phyloP scores from a whole-genome alignment of 352 stramenopile species.

The Pythium vanterpoolii region DNA sequence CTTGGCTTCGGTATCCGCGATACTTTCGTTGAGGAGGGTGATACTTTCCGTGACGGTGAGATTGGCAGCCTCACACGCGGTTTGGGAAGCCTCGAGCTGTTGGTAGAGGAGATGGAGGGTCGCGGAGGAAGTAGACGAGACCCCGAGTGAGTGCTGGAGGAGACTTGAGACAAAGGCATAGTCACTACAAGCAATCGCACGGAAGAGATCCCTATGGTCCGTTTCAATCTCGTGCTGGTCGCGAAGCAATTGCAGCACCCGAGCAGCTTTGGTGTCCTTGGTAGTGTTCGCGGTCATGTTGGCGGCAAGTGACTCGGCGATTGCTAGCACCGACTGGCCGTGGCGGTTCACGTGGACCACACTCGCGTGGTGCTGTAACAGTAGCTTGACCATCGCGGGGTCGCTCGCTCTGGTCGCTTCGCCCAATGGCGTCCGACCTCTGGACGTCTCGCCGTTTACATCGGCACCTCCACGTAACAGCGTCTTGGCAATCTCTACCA shows the following conservation, averaged over 20 bases:
- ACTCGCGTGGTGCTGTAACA: conserved; percentile 59
- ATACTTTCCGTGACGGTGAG: conserved; percentile 43
- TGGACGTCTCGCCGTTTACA: conserved; percentile 66
- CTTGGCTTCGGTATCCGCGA: conserved; percentile 75
- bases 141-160: conserved; percentile 37
- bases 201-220: conserved; percentile 55
- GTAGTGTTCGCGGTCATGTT: background rate
- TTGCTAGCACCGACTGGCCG: conserved; percentile 40
- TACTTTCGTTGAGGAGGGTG: conserved; percentile 55
- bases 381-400: conserved; percentile 39
- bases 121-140: background rate
- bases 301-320: conserved; percentile 37
- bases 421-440: conserved; percentile 54
- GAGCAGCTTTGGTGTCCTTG: background rate
- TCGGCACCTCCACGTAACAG: conserved; percentile 64
- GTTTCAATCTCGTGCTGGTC: conserved; percentile 42
- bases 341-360: conserved; percentile 64
- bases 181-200: conserved; percentile 66
- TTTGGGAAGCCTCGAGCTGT: conserved; percentile 23
- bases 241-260: conserved; percentile 41
- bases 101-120: background rate
- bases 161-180: conserved; percentile 50
- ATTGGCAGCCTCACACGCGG: conserved; percentile 10
- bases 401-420: conserved; percentile 60
- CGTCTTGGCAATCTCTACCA: conserved; percentile 47